phyloP scores from a whole-genome alignment of 2,329 filamentous ascomycete genomes.

The Arthrinium puccinioides region DNA sequence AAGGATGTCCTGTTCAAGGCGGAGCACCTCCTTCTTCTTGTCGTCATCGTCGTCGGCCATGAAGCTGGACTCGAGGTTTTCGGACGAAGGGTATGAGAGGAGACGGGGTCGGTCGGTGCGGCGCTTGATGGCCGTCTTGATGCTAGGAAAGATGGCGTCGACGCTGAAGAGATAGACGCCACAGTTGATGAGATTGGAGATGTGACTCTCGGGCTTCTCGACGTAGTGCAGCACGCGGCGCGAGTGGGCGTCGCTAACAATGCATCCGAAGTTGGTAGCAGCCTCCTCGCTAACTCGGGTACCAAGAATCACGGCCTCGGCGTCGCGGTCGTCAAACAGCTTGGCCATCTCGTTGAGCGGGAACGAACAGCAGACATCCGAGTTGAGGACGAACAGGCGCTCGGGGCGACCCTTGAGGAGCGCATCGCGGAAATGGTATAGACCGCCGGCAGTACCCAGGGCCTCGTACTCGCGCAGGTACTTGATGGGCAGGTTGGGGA shows the following conservation, averaged over 20 bases:
- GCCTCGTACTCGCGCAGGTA: slow-evolving; percentile 98
- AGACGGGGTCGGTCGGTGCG: slow-evolving; percentile 86
- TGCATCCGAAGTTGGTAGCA: slow-evolving; percentile 94
- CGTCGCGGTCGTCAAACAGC: slow-evolving; percentile 89
- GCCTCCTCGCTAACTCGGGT: slow-evolving; percentile 87
- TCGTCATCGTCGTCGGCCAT: slow-evolving; percentile 61
- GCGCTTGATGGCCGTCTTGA: slow-evolving; percentile 90
- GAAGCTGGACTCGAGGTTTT: slow-evolving; percentile 71
- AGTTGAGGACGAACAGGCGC: slow-evolving; percentile 94
- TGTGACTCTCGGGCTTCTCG: slow-evolving; percentile 96
- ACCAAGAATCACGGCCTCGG: slow-evolving; percentile 92
- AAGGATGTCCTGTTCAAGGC: slow-evolving; percentile 94
- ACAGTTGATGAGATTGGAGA: slow-evolving; percentile 98
- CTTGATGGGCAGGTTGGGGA: slow-evolving; percentile 82
- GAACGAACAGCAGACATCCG: slow-evolving; percentile 98
- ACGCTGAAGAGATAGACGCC: slow-evolving; percentile 96
- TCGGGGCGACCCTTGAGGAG: slow-evolving; percentile 95
- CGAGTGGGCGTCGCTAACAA: slow-evolving; percentile 88
- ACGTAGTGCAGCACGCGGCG: slow-evolving; percentile 97
- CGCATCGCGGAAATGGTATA: slow-evolving; percentile 98
- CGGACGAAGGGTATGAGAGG: slow-evolving; percentile 90
- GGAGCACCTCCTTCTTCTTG: slow-evolving; percentile 74
- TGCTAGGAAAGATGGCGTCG: slow-evolving; percentile 93
- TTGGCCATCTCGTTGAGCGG: slow-evolving; percentile 92
- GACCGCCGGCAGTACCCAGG: slow-evolving; percentile 86